Evolutionary conservation across 495 filamentous ascomycete genomes (phyloP).

Genomic region (Penicillium canescens): DNA sequence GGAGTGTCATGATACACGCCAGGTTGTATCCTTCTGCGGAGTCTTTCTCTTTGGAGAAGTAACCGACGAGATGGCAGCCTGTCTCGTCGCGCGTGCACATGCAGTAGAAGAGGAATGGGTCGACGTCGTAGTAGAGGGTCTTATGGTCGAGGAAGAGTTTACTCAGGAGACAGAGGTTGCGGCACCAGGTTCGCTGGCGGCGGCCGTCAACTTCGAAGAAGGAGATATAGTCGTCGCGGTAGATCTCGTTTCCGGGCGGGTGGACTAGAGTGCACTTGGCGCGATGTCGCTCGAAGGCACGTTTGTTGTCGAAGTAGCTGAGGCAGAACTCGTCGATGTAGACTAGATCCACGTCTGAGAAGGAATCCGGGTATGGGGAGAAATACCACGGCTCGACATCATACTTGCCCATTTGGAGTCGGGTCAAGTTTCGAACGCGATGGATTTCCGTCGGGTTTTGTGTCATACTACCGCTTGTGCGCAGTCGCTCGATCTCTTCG

Average conservation of each 20-base stretch:
- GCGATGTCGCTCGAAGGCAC: slow-evolving; percentile 81
- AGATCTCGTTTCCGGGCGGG: slow-evolving; percentile 97
- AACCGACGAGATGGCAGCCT: slow-evolving; percentile 91
- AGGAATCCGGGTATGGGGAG: slow-evolving; percentile 89
- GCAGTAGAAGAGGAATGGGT: slow-evolving; percentile 98
- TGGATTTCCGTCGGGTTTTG: slow-evolving; percentile 97
- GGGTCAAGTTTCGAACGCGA: slow-evolving; percentile 88
- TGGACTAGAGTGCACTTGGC: slow-evolving; percentile 89
- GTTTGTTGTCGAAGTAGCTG: slow-evolving; percentile 78
- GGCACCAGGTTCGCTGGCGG: slow-evolving; percentile 94
- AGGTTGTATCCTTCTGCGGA: slow-evolving; percentile 95
- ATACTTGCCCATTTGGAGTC: slow-evolving; percentile 88
- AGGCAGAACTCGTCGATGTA: slow-evolving; percentile 99
- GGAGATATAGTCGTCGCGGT: slow-evolving; percentile 88
- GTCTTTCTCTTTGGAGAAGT: slow-evolving; percentile 98
- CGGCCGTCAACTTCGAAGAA: slow-evolving; percentile 98
- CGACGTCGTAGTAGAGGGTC: slow-evolving; percentile 99
- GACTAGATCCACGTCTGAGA: slow-evolving; percentile 81
- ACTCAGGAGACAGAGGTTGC: slow-evolving; percentile 88
- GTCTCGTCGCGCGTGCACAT: slow-evolving; percentile 86
- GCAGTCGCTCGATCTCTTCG: slow-evolving; percentile 93
- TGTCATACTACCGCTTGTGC: slow-evolving; percentile 94
- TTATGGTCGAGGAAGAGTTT: slow-evolving; percentile 99
- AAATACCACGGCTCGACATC: slow-evolving; percentile 99
- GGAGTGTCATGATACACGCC: slow-evolving; percentile 93